These are phyloP conservation scores for Aspergillus flavus DNA, from an alignment of 2,329 filamentous ascomycete species.

Conservation along the genomic window DNA sequence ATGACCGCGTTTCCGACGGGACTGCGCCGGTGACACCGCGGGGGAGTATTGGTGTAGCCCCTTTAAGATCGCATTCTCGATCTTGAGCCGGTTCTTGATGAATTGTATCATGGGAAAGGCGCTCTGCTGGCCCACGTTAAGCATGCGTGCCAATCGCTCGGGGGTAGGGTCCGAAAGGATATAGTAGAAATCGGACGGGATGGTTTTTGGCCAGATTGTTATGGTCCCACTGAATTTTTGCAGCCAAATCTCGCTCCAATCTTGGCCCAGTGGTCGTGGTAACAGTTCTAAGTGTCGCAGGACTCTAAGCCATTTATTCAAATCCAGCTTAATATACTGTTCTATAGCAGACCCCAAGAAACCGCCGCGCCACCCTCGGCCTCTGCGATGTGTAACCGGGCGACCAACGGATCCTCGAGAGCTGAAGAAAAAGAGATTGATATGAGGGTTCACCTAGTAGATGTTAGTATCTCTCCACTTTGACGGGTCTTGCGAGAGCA, in stretches of 20 bases:
- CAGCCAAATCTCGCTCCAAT: slow-evolving; percentile 96
- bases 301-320: slow-evolving; percentile 97
- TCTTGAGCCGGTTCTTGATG: slow-evolving; percentile 79
- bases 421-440: slow-evolving; percentile 98
- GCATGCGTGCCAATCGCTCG: slow-evolving; percentile 78
- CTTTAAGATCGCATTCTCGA: slow-evolving; percentile 70
- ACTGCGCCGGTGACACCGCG: slow-evolving; percentile 30
- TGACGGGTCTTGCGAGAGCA: not conserved
- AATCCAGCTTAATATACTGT: slow-evolving; percentile 92
- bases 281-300: slow-evolving; percentile 89
- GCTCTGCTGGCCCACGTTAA: slow-evolving; percentile 85
- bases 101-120: slow-evolving; percentile 92
- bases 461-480: slow-evolving; percentile 21
- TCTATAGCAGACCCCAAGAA: slow-evolving; percentile 91
- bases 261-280: slow-evolving; percentile 85
- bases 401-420: slow-evolving; percentile 88
- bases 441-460: slow-evolving; percentile 85
- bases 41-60: slow-evolving; percentile 48
- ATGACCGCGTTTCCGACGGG: slow-evolving; percentile 30
- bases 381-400: slow-evolving; percentile 90
- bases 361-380: slow-evolving; percentile 92
- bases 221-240: slow-evolving; percentile 93
- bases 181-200: slow-evolving; percentile 76
- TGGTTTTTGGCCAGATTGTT: slow-evolving; percentile 90
- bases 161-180: slow-evolving; percentile 84